Conservation (phyloP, 2,329 filamentous ascomycete genomes). For the Drechslerella dactyloides region DNA sequence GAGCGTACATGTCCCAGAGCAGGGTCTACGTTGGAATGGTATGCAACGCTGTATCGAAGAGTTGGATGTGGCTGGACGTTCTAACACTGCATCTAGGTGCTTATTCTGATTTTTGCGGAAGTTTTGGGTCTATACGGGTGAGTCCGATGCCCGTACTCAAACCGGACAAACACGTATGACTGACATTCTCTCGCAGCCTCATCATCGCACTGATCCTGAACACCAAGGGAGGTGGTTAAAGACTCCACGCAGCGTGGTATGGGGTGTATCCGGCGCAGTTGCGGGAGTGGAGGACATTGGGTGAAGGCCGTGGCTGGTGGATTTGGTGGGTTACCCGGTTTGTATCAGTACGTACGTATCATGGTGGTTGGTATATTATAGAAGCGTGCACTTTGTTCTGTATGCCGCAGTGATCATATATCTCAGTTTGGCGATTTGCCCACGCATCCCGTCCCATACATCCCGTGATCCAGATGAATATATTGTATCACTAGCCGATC, state of each 20-base stretch:
- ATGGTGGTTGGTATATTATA: constrained; percentile 40
- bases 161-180: background rate
- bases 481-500: too few relatives aligned
- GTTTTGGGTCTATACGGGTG: constrained; percentile 96
- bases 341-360: constrained; percentile 40
- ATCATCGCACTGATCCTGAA: constrained; percentile 54
- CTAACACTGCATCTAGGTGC: constrained; percentile 27
- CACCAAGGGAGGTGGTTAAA: constrained; percentile 53
- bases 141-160: constrained; percentile 56
- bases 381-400: constrained; percentile 31
- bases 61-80: background rate
- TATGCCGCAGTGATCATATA: background rate
- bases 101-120: constrained; percentile 81
- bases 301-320: background rate
- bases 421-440: background rate
- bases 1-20: constrained; percentile 94
- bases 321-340: constrained; percentile 10
- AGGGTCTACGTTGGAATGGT: constrained; percentile 99
- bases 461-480: too few relatives aligned
- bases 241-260: too few relatives aligned
- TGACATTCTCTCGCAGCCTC: constrained; percentile 23
- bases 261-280: background rate
- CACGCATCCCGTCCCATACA: too few relatives aligned
- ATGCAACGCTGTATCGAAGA: constrained; percentile 70
- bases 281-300: background rate